phyloP scores from a whole-genome alignment of 306 rosid genomes.

The Rubus idaeus region DNA sequence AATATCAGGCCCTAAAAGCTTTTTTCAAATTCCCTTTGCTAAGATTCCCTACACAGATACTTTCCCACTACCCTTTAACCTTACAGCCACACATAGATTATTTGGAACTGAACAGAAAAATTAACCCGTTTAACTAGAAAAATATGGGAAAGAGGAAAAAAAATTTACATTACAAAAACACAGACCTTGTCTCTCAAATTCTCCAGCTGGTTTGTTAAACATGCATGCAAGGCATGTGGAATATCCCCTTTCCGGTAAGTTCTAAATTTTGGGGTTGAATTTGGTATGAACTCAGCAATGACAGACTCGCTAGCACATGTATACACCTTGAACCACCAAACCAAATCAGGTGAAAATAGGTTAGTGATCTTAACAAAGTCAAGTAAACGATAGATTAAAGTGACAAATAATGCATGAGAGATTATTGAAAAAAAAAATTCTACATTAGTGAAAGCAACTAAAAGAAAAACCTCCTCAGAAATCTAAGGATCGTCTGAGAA shows the following conservation, averaged over 20 bases:
- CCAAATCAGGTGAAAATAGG: background rate
- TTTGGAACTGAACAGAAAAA: no score
- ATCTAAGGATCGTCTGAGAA: no score
- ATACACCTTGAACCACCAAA: conserved; percentile 51
- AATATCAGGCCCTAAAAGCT: background rate
- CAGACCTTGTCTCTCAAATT: conserved; percentile 49
- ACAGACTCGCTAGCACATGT: conserved; percentile 72
- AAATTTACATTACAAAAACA: conserved; percentile 1
- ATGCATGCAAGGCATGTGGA: conserved; percentile 25
- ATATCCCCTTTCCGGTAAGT: conserved; percentile 38
- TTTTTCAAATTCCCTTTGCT: background rate
- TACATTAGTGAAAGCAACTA: no score
- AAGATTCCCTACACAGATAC: background rate
- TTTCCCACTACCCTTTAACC: background rate
- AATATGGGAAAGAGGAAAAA: no score
- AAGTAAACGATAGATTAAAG: conserved; percentile 5
- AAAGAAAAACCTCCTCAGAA: no score
- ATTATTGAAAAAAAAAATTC: no score
- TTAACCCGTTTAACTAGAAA: no score
- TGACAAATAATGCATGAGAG: background rate
- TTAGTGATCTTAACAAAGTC: background rate
- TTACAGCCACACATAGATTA: background rate
- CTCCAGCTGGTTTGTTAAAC: conserved; percentile 31
- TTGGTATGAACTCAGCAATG: conserved; percentile 53
- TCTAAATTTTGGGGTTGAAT: conserved; percentile 67